These are phyloP conservation scores for Daldinia decipiens DNA, from an alignment of 495 filamentous ascomycete species.

Conservation along the genomic window DNA sequence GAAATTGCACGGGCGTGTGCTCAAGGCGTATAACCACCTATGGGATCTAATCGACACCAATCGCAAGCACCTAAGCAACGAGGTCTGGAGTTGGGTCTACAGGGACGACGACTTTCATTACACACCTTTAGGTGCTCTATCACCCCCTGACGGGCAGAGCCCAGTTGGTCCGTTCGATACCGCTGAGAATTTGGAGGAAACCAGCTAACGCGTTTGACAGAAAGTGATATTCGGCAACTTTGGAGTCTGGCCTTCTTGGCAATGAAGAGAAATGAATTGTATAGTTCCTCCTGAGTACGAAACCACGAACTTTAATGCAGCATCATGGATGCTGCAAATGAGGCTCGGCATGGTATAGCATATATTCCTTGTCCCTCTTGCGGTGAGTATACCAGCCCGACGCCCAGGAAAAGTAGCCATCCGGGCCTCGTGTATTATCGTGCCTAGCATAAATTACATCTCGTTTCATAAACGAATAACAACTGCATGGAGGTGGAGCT, in stretches of 20 bases:
- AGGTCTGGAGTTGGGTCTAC: slow-evolving; percentile 74
- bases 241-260: slow-evolving; percentile 68
- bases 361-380: background rate
- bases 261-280: slow-evolving; percentile 53
- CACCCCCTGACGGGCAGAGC: slow-evolving; percentile 60
- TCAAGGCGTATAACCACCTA: slow-evolving; percentile 66
- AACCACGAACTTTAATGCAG: background rate
- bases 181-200: slow-evolving; percentile 10
- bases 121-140: slow-evolving; percentile 62
- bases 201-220: slow-evolving; percentile 43
- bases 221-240: slow-evolving; percentile 63
- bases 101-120: slow-evolving; percentile 58
- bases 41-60: slow-evolving; percentile 71
- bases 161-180: slow-evolving; percentile 43
- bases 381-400: background rate
- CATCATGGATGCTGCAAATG: background rate
- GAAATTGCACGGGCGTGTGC: slow-evolving; percentile 59
- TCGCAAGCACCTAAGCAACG: slow-evolving; percentile 59
- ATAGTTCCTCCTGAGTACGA: slow-evolving; percentile 12
- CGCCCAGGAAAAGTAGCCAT: background rate
- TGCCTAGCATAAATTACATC: slow-evolving; percentile 25
- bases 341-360: slow-evolving; percentile 16
- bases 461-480: slow-evolving; percentile 31
- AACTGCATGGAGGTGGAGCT: slow-evolving; percentile 25
- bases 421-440: slow-evolving; percentile 20